A percentile compares a stretch with the other conserved stretches of the same genome.
phyloP scores from a whole-genome alignment of 306 rosid species.

The Erythrophleum fordii region DNA sequence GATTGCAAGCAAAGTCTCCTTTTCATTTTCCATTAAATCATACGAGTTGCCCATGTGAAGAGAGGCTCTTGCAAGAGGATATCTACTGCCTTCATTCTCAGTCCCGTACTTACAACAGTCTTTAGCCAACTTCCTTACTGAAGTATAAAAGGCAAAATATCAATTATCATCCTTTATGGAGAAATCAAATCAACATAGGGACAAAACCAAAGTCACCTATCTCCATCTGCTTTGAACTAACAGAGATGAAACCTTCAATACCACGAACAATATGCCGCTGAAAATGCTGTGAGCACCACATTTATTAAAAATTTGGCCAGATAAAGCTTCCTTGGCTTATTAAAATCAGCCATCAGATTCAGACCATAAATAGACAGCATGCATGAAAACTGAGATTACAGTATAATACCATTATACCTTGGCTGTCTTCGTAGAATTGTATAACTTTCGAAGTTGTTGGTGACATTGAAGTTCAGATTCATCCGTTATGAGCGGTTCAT shows the following conservation, averaged over 20 bases:
- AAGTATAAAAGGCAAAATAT: constrained; percentile 34
- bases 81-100: constrained; percentile 54
- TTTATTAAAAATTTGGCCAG: constrained; percentile 30
- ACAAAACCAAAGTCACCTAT: constrained; percentile 59
- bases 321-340: constrained; percentile 10
- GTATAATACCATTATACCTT: constrained; percentile 57
- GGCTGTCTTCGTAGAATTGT: constrained; percentile 75
- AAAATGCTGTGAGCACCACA: constrained; percentile 65
- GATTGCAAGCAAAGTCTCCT: constrained; percentile 64
- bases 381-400: not conserved
- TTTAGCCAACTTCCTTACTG: constrained; percentile 79
- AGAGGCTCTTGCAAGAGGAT: constrained; percentile 65
- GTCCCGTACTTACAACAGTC: constrained; percentile 79
- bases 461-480: constrained; percentile 77
- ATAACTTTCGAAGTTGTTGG: constrained; percentile 75
- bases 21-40: constrained; percentile 65
- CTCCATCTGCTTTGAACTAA: constrained; percentile 84
- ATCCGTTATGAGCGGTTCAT: constrained; percentile 67
- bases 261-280: constrained; percentile 88
- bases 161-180: constrained; percentile 34
- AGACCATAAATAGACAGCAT: not conserved
- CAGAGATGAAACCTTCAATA: constrained; percentile 66
- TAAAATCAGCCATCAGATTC: not conserved
- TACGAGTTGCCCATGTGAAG: constrained; percentile 66
- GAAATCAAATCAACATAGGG: constrained; percentile 34